Evolutionary conservation across 306 rosid genomes (phyloP).

Genomic region (Vicia villosa): DNA sequence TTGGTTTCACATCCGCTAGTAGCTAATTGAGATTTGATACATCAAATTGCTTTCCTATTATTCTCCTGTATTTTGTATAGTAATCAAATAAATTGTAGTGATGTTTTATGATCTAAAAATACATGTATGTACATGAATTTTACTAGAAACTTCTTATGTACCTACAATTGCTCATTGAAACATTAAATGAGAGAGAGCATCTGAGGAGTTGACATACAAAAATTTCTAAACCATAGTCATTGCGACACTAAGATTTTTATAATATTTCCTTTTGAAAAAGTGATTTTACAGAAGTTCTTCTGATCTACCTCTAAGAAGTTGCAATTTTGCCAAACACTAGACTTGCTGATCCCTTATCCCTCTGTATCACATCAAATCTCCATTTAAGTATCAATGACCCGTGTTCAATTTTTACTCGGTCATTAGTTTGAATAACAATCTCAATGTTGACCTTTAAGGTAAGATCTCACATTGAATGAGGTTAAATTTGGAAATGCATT

Average conservation of each 20-base stretch:
- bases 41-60: not conserved
- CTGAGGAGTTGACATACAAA: too few species aligned
- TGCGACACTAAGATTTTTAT: not conserved
- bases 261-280: not conserved
- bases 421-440: too few species aligned
- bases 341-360: not conserved
- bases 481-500: too few species aligned
- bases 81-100: conserved; percentile 7
- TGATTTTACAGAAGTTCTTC: too few species aligned
- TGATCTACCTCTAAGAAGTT: not conserved
- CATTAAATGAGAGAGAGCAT: not conserved
- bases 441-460: too few species aligned
- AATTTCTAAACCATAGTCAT: too few species aligned
- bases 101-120: conserved; percentile 2
- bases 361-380: too few species aligned
- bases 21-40: conserved; percentile 11
- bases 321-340: not conserved
- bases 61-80: not conserved
- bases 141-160: not conserved
- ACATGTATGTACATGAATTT: not conserved
- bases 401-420: too few species aligned
- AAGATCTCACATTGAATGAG: too few species aligned
- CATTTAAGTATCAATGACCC: too few species aligned
- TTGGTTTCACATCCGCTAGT: conserved; percentile 30
- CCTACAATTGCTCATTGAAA: not conserved